Evolutionary conservation across 495 filamentous ascomycete species (phyloP).

Genomic region (Trichocladium uniseriatum): DNA sequence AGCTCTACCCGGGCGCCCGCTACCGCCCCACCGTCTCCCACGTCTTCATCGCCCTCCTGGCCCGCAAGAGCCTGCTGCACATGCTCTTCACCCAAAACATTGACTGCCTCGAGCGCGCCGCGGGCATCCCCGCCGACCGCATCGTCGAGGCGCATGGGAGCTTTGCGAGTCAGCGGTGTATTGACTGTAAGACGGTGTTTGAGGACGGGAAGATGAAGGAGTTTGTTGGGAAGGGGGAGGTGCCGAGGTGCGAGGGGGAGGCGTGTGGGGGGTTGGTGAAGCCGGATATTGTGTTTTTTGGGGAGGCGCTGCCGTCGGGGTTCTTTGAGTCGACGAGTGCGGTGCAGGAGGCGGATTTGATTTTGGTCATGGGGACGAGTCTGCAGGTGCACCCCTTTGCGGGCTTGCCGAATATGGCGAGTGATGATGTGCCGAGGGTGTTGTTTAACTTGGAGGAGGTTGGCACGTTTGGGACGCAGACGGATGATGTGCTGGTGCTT

Average conservation of each 20-base stretch:
- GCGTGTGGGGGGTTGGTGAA: conserved; percentile 77
- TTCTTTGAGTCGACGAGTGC: conserved; percentile 56
- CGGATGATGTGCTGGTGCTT: conserved; percentile 33
- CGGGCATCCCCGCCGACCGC: conserved; percentile 69
- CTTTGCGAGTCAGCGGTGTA: conserved; percentile 82
- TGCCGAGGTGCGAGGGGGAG: conserved; percentile 52
- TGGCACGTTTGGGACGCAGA: conserved; percentile 58
- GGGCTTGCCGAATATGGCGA: conserved; percentile 56
- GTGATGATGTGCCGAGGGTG: conserved; percentile 56
- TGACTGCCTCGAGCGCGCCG: conserved; percentile 82
- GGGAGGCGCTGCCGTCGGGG: conserved; percentile 55
- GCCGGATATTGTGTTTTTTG: conserved; percentile 96
- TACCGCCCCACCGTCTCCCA: conserved; percentile 82
- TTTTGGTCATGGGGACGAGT: conserved; percentile 88
- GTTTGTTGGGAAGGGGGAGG: conserved; percentile 49
- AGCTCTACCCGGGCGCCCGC: conserved; percentile 77
- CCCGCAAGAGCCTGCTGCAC: conserved; percentile 65
- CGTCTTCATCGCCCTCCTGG: conserved; percentile 64
- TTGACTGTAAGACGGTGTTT: conserved; percentile 69
- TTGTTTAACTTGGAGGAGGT: conserved; percentile 86
- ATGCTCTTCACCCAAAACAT: conserved; percentile 97
- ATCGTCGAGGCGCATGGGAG: conserved; percentile 94
- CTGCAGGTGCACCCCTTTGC: conserved; percentile 86
- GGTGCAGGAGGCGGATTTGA: conserved; percentile 60
- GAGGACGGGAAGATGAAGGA: conserved; percentile 64